Evolutionary conservation across 371 early-diverging fungal species (phyloP).

Genomic region (Mycotypha africana): DNA sequence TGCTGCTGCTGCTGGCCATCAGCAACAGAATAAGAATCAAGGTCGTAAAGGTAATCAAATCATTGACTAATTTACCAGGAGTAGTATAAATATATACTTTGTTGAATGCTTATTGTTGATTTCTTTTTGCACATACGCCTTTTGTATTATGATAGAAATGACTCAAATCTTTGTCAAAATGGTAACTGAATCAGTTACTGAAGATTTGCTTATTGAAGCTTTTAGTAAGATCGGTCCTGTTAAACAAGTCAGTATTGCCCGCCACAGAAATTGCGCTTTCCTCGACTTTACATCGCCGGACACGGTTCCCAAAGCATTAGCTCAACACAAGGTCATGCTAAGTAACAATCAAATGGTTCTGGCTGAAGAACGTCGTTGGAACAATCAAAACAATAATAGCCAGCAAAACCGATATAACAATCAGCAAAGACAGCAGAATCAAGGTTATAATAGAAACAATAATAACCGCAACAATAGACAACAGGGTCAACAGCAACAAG

Average conservation of each 20-base stretch:
- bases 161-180: conserved; percentile 37
- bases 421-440: not conserved
- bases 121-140: no score
- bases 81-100: not conserved
- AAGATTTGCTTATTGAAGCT: conserved; percentile 30
- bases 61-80: no score
- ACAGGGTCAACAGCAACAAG: not conserved
- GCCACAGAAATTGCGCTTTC: conserved; percentile 25
- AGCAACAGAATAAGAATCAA: conserved; percentile 12
- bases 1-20: not conserved
- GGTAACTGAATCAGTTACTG: conserved; percentile 20
- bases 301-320: conserved; percentile 34
- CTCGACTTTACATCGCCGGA: conserved; percentile 31
- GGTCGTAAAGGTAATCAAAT: conserved; percentile 12
- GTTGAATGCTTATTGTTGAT: no score
- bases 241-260: conserved; percentile 21
- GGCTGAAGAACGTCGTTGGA: conserved; percentile 40
- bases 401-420: conserved; percentile 1
- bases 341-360: conserved; percentile 13
- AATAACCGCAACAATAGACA: conserved; percentile 1
- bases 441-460: conserved; percentile 6
- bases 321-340: conserved; percentile 26
- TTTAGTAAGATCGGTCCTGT: conserved; percentile 34
- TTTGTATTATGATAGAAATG: no score
- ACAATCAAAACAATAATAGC: conserved; percentile 3